Evolutionary conservation across 2,329 filamentous ascomycete genomes (phyloP), one percentile per base, ranked within the genome.

Genomic region (Pestalotiopsis sp.): DNA sequence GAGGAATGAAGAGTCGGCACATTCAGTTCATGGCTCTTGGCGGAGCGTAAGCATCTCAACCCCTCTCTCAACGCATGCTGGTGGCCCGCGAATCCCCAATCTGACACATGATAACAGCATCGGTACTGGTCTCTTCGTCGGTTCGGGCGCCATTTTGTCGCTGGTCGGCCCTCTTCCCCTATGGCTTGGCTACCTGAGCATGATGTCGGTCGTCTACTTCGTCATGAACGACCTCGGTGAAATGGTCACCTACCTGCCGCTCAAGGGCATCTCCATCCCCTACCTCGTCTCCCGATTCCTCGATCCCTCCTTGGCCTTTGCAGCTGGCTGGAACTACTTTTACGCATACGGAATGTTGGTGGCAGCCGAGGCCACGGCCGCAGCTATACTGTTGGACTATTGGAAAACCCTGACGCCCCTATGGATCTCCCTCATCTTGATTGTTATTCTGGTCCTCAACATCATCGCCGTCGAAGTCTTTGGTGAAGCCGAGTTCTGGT

Each of bases 111-210:
- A 57, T 44, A 13, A 67, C 71, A 85, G 75, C 24, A 90, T 91
- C 70, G 88, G 88, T 66, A 91, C 88, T 3, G 88, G 88, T 72
- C 82, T 91, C 22, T 91, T 91, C 75, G 83, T 91, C 69, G 87
- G 88, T 67, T 88, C 86, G 48, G 88, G 88, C 26, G 79, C 79
- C 68, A 87, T 89, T 65, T 79, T 91, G 65, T 80, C 84, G 40
- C 78, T 80, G 10, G 84, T 85, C 35, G 89, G 89, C 1, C 89
- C 89, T 2, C 91, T 89, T 4, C 89, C 91, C 0, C 80, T 94
- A 17, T 85, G 94, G 75, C 89, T 94, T 77, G 89, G 87, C 26
- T 94, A 93, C 76, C 72, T 86, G 6, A 81, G 80, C 70, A 86
- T 87, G 84, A 86, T 86, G 81, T 30, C 79, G 2, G 74, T 87